Percentiles rank a stretch among this genome's conserved stretches.
Conservation (phyloP, 805 yeast genomes). For the Candida sakaeoensis region DNA sequence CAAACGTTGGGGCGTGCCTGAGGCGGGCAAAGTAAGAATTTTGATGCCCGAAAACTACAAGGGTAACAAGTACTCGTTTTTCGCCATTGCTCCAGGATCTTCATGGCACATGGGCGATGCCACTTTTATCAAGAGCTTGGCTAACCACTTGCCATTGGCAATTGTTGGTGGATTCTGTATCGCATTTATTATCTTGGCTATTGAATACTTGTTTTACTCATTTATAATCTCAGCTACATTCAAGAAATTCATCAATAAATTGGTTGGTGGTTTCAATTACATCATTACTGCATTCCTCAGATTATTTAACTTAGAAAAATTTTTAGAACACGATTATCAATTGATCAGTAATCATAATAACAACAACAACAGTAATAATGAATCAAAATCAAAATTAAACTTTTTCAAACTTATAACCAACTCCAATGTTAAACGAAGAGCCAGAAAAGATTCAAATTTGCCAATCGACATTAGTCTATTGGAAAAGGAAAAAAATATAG, state of each 20-base stretch:
- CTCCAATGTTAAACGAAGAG: slow-evolving; percentile 27
- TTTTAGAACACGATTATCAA: neutral
- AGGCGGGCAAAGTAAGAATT: slow-evolving; percentile 61
- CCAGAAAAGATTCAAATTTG: slow-evolving; percentile 55
- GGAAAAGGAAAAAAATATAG: slow-evolving; percentile 5
- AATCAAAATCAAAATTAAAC: slow-evolving; percentile 1
- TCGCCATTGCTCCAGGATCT: slow-evolving; percentile 75
- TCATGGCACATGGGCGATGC: slow-evolving; percentile 95
- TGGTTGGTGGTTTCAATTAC: neutral
- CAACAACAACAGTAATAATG: too few relatives aligned
- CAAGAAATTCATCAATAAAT: slow-evolving; percentile 18
- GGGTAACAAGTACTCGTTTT: slow-evolving; percentile 56
- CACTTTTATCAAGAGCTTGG: slow-evolving; percentile 65
- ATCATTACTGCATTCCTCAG: neutral
- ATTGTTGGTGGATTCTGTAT: slow-evolving; percentile 66
- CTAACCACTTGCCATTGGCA: slow-evolving; percentile 69
- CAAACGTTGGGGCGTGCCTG: slow-evolving; percentile 74
- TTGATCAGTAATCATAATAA: neutral
- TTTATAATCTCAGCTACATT: slow-evolving; percentile 30
- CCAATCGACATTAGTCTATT: slow-evolving; percentile 31
- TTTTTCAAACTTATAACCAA: slow-evolving; percentile 1
- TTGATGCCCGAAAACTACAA: slow-evolving; percentile 73
- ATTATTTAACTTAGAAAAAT: slow-evolving; percentile 8
- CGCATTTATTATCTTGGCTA: slow-evolving; percentile 38
- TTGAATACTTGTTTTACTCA: slow-evolving; percentile 39